Evolutionary conservation across 2,329 filamentous ascomycete genomes (phyloP).

Genomic region (Exophiala oligosperma): DNA sequence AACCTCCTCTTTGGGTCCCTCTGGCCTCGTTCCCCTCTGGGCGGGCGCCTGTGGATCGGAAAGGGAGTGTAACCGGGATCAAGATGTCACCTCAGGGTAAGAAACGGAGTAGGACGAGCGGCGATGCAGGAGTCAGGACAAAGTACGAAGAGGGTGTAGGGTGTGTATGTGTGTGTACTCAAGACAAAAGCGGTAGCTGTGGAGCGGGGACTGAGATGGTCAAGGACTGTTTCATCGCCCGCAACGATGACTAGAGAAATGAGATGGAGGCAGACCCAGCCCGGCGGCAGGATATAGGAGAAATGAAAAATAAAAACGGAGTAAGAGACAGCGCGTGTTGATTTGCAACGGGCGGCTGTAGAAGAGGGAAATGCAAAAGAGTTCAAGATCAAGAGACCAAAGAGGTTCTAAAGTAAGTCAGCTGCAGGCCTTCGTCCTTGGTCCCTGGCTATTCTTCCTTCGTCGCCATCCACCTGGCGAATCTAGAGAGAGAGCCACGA

Average conservation of each 20-base stretch:
- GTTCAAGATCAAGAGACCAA: not conserved
- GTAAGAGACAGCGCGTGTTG: no score
- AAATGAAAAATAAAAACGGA: conserved; percentile 2
- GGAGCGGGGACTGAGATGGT: conserved; percentile 16
- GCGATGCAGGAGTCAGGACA: conserved; percentile 19
- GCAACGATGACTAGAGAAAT: conserved; percentile 19
- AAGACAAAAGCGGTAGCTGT: conserved; percentile 14
- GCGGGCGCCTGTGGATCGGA: conserved; percentile 7
- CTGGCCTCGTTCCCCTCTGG: conserved; percentile 1
- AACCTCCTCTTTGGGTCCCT: conserved; percentile 1
- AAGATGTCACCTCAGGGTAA: conserved; percentile 11
- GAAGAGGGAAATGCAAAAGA: not conserved
- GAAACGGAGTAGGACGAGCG: conserved; percentile 24
- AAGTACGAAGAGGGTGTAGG: not conserved
- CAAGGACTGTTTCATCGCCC: conserved; percentile 26
- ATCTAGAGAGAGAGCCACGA: not conserved
- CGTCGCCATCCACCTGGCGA: not conserved
- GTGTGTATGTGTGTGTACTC: not conserved
- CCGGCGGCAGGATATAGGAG: conserved; percentile 17
- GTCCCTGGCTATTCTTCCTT: conserved; percentile 17
- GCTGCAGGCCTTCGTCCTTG: conserved; percentile 1
- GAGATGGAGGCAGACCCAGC: conserved; percentile 11
- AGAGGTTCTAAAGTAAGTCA: not conserved
- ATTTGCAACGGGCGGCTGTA: conserved; percentile 18
- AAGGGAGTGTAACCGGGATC: conserved; percentile 7